These are phyloP conservation scores for Telfairia occidentalis DNA, from an alignment of 331 rosid genomes.

Conservation along the genomic window DNA sequence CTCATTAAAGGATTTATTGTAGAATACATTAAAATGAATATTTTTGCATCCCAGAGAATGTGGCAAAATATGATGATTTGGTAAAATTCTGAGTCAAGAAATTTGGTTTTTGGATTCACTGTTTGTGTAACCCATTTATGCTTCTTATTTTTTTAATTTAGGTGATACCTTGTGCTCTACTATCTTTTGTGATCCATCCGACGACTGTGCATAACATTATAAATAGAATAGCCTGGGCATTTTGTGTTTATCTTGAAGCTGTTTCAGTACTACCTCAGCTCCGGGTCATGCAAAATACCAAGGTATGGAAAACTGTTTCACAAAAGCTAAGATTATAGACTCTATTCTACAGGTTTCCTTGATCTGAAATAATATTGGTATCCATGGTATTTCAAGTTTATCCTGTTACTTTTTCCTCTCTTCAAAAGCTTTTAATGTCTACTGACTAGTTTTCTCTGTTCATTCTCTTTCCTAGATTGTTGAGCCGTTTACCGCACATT, in stretches of 20 bases:
- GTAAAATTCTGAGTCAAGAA: neutral
- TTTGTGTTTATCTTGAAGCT: conserved; percentile 82
- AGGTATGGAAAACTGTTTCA: conserved; percentile 23
- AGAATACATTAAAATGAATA: neutral
- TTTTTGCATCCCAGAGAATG: neutral
- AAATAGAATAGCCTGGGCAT: conserved; percentile 60
- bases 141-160: conserved; percentile 22
- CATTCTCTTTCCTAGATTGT: conserved; percentile 35
- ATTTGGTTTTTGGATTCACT: neutral
- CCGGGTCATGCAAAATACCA: conserved; percentile 67
- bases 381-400: neutral
- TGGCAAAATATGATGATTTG: conserved; percentile 1
- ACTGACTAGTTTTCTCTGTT: neutral
- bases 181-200: conserved; percentile 50
- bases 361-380: neutral
- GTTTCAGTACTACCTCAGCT: conserved; percentile 71
- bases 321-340: neutral
- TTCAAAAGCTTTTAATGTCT: neutral
- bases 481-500: conserved; percentile 70
- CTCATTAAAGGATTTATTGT: neutral
- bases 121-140: neutral
- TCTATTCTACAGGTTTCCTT: neutral
- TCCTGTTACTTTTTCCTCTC: neutral
- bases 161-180: conserved; percentile 47
- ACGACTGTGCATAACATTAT: conserved; percentile 39